Evolutionary conservation across 2,329 filamentous ascomycete genomes (phyloP), one percentile per base, ranked within the genome.

Genomic region (Escovopsis sp.): DNA sequence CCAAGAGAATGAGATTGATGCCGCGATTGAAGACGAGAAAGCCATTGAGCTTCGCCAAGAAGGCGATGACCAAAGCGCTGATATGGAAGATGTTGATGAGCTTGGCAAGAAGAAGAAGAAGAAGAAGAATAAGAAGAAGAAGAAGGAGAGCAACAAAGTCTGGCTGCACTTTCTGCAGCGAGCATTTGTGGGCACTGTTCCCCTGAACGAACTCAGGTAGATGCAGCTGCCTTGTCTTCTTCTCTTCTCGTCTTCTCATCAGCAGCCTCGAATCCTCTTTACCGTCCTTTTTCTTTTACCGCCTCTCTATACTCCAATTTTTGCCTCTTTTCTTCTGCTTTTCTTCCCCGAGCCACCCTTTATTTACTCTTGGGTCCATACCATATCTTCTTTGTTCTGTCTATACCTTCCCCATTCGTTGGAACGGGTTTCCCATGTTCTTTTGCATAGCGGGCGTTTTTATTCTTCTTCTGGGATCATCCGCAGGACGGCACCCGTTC

Each of bases 101-200:
- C 42, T 67, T 70, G 50, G 60, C 64, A 29, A 29, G 40, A 70
- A 60, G 41, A 57, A 60, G 37, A 58, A 62, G 39, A 62, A 65
- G 36, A 62, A 66, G 45, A 66, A 65, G 39, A 66, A 67, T 45
- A 63, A 71, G 48, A 65, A 71, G 49, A 67, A 69, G 41, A 72
- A 72, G 53, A 66, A 71, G 43, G 62, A 65, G 47, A 67, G 66
- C 50, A 81, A 81, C 56, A 77, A 80, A 57, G 67, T 76, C 6
- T 94, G 87, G 87, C 68, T 79, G 45, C 76, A 80, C 39, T 94
- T 94, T 57, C 64, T 93, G 25, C 61, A 67, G 45, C 76, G 85
- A 43, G 87, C 87, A 1, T 94, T 91, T 62, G 83, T 94, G 16
- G 74, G 78, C 33, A 87, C 80, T 4, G 63, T 83, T 51, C 70